Conservation (phyloP, 176 grass and related monocot species). For the Oryza rufipogon region DNA sequence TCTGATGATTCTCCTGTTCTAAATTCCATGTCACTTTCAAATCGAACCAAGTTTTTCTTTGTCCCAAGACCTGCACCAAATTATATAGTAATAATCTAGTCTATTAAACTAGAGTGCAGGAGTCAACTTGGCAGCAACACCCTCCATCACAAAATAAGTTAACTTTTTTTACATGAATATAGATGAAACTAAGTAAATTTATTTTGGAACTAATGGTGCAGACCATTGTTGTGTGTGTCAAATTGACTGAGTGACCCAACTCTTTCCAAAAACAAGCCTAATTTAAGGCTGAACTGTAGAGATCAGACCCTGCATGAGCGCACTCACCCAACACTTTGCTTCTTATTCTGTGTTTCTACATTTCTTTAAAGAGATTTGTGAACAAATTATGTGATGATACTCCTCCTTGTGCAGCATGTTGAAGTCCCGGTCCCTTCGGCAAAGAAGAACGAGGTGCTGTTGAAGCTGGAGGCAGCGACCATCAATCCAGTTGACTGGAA, state of each 20-base stretch:
- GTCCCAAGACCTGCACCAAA: neutral
- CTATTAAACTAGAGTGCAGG: too few relatives aligned
- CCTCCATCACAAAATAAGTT: too few relatives aligned
- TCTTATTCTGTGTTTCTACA: neutral
- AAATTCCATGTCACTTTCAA: neutral
- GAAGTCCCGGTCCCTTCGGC: conserved; percentile 56
- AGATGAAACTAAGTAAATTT: too few relatives aligned
- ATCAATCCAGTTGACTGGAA: conserved; percentile 86
- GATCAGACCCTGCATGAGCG: too few relatives aligned
- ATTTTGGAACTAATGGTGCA: too few relatives aligned
- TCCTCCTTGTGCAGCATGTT: conserved; percentile 49
- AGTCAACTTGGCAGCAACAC: too few relatives aligned
- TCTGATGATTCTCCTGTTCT: neutral
- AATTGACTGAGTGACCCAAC: neutral
- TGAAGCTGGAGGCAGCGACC: conserved; percentile 66
- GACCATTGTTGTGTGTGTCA: too few relatives aligned
- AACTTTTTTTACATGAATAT: too few relatives aligned
- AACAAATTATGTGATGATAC: neutral
- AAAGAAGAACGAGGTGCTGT: conserved; percentile 62
- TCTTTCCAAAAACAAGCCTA: neutral
- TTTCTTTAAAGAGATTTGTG: neutral
- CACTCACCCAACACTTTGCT: too few relatives aligned
- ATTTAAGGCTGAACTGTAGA: neutral
- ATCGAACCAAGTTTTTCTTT: neutral
- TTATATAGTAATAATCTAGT: too few relatives aligned